Percentiles rank a stretch among this genome's conserved stretches.
phyloP scores from a whole-genome alignment of 1,284 basidiomycete species.

The Ustilago hordei region DNA sequence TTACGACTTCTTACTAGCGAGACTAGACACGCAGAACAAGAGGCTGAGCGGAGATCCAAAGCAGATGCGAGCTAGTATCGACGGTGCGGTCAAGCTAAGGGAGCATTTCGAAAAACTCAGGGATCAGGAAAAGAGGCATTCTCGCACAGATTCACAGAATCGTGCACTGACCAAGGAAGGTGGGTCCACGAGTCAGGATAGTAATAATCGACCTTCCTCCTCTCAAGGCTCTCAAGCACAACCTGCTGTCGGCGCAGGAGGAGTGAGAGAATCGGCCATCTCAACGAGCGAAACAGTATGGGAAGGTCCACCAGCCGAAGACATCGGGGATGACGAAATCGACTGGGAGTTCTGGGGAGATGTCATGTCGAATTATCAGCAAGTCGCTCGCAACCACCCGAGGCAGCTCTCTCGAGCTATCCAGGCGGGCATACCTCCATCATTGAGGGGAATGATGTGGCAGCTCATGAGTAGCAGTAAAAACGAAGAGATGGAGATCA shows the following conservation, averaged over 20 bases:
- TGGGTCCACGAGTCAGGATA: conserved; percentile 14
- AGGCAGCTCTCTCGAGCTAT: conserved; percentile 85
- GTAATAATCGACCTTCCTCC: not conserved
- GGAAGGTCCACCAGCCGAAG: conserved; percentile 42
- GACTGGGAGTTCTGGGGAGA: conserved; percentile 92
- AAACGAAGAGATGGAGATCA: conserved; percentile 84
- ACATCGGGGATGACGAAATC: conserved; percentile 48
- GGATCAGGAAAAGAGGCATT: conserved; percentile 31
- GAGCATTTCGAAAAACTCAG: conserved; percentile 65
- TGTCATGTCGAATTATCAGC: conserved; percentile 77
- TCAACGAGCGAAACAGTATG: conserved; percentile 17
- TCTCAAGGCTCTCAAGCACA: not conserved
- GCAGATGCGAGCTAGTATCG: conserved; percentile 58
- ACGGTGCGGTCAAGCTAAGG: conserved; percentile 63
- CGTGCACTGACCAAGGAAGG: conserved; percentile 2
- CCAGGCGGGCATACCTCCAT: conserved; percentile 87
- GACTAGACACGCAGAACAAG: conserved; percentile 59
- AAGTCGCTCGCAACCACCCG: conserved; percentile 72
- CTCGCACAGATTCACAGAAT: conserved; percentile 38
- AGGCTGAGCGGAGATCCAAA: conserved; percentile 58
- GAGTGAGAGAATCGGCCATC: conserved; percentile 3
- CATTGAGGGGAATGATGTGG: conserved; percentile 94
- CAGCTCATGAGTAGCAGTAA: conserved; percentile 93
- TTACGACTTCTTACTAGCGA: conserved; percentile 60
- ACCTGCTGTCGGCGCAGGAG: not conserved